Evolutionary conservation across 2,329 filamentous ascomycete species (phyloP), one percentile per base, ranked within the genome.

Genomic region (Orbilia ellipsospora): DNA sequence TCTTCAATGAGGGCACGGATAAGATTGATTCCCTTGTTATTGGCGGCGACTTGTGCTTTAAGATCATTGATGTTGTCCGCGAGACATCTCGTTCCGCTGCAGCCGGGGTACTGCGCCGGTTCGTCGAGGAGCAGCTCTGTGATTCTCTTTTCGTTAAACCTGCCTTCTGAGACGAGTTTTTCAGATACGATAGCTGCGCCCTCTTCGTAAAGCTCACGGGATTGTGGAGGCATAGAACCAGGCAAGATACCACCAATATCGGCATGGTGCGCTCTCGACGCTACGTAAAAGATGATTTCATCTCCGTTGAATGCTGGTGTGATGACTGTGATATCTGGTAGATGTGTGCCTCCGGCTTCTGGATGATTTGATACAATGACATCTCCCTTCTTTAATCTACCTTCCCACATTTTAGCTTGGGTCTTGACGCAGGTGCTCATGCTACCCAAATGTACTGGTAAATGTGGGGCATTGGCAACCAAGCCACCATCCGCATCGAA

Each of bases 301-400:
- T 90, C 87, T 1, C 89, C 89, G 77, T 88, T 88, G 81, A 94
- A 94, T 0, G 92, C 91, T 0, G 92, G 92, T 40, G 92, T 94
- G 68, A 93, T 87, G 26, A 93, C 89, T 0, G 92, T 95, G 69
- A 95, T 92, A 80, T 95, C 92, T 0, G 62, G 92, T 26, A 95
- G 83, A 83, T 95, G 92, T 0, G 92, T 96, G 48, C 92, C 92
- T 40, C 92, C 92, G 79, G 90, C 94, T 81, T 92, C 92, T 0
- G 92, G 92, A 80, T 95, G 92, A 79, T 95, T 95, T 0, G 91
- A 92, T 4, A 94, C 91, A 50, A 95, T 87, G 0, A 95, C 92
- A 81, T 95, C 92, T 36, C 92, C 92, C 68, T 87, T 89, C 79
- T 92, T 91, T 62, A 95, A 83, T 78, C 90, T 92, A 4, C 90